A percentile compares a stretch with the other conserved stretches of the same genome.
Conservation (phyloP, 139 green algal genomes). For the Picochlorum sp. region DNA sequence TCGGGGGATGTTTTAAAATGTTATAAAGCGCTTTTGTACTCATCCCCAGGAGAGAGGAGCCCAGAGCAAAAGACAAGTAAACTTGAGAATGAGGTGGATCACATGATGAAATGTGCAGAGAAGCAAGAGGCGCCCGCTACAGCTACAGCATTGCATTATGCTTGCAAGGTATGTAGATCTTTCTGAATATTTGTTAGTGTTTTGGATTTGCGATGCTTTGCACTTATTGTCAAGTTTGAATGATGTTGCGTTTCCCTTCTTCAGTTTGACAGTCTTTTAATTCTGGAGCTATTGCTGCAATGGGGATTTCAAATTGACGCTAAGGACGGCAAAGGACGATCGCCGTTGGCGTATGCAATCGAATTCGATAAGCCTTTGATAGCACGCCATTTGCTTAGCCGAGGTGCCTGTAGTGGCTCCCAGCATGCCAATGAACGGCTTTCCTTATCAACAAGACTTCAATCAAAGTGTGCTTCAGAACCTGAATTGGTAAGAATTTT, state of each 20-base stretch:
- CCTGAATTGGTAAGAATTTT: not conserved
- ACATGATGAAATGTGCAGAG: too few relatives aligned
- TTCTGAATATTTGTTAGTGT: not conserved
- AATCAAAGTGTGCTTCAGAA: not conserved
- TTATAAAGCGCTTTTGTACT: not conserved
- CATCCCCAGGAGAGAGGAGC: not conserved
- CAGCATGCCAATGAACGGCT: too few relatives aligned
- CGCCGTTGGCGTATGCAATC: slow-evolving; percentile 11
- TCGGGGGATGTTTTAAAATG: slow-evolving; percentile 6
- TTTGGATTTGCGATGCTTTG: not conserved
- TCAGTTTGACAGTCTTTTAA: not conserved
- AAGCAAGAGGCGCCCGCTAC: too few relatives aligned
- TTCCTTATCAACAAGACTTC: too few relatives aligned
- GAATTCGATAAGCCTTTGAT: slow-evolving; percentile 1
- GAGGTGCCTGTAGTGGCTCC: not conserved
- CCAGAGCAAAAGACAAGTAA: too few relatives aligned
- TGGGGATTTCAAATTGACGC: slow-evolving; percentile 5
- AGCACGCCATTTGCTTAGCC: not conserved
- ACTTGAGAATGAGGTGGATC: too few relatives aligned
- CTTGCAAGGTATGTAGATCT: not conserved
- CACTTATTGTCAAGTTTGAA: not conserved
- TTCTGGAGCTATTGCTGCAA: slow-evolving; percentile 19
- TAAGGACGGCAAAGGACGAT: slow-evolving; percentile 9
- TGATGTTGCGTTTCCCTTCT: not conserved
- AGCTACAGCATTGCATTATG: not conserved